phyloP scores from a whole-genome alignment of 1,284 basidiomycete species.

The Agroathelia rolfsii region DNA sequence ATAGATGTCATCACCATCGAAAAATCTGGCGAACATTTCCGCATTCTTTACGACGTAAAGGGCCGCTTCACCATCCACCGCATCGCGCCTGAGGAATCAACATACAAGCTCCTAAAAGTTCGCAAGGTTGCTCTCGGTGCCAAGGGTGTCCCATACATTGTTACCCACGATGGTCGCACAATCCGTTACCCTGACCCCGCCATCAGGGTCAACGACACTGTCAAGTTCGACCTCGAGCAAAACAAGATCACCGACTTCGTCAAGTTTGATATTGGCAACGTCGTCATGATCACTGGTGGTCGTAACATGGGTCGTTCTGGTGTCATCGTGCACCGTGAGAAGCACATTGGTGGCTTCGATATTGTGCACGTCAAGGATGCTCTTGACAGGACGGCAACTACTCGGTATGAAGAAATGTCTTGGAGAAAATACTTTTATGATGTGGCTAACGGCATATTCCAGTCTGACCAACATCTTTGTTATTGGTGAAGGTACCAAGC shows the following conservation, averaged over 20 bases:
- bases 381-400: constrained; percentile 91
- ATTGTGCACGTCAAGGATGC: constrained; percentile 97
- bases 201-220: constrained; percentile 96
- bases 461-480: constrained; percentile 97
- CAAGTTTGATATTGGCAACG: constrained; percentile 96
- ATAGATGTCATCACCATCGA: constrained; percentile 94
- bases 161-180: constrained; percentile 98
- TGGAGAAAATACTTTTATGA: constrained; percentile 13
- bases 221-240: constrained; percentile 94
- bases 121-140: constrained; percentile 86
- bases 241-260: constrained; percentile 92
- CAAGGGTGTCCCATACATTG: constrained; percentile 92
- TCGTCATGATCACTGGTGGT: constrained; percentile 97
- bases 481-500: constrained; percentile 91
- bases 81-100: constrained; percentile 95
- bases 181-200: constrained; percentile 98
- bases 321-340: constrained; percentile 92
- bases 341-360: constrained; percentile 96
- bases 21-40: constrained; percentile 99
- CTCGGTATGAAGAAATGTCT: no score
- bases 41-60: constrained; percentile 98
- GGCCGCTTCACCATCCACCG: constrained; percentile 99
- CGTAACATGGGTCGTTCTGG: constrained; percentile 99
- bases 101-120: constrained; percentile 98
- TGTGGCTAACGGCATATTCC: constrained; percentile 7